Percentiles rank a stretch among this genome's conserved stretches.
Conservation (phyloP, 352 stramenopile genomes). For the Pythium aristosporum region DNA sequence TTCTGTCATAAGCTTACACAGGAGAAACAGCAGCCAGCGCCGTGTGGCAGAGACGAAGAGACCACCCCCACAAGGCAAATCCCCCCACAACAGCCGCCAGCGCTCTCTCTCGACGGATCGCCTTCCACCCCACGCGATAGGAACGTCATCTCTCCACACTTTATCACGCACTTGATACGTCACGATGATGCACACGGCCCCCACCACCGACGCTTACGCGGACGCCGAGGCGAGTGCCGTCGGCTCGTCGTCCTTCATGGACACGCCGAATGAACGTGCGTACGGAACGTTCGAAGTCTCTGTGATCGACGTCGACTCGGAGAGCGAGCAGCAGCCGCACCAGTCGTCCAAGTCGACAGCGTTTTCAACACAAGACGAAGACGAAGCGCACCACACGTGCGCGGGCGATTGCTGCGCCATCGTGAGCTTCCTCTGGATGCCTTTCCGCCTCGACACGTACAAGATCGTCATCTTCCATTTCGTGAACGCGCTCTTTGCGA, state of each 20-base stretch:
- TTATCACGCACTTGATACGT: neutral
- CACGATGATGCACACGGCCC: slow-evolving; percentile 11
- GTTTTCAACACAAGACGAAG: slow-evolving; percentile 12
- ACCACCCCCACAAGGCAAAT: neutral
- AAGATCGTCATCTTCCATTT: slow-evolving; percentile 56
- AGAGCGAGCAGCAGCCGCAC: slow-evolving; percentile 25
- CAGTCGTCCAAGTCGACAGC: slow-evolving; percentile 13
- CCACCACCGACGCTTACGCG: neutral
- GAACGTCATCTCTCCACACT: neutral
- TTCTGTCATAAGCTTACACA: neutral
- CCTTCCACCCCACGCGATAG: neutral
- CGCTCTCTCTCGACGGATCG: neutral
- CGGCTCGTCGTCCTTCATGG: slow-evolving; percentile 18
- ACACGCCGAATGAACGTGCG: slow-evolving; percentile 39
- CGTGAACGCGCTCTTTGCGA: slow-evolving; percentile 47
- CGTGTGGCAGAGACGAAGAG: neutral
- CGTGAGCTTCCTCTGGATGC: slow-evolving; percentile 48
- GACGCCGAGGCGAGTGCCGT: slow-evolving; percentile 4
- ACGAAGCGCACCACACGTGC: slow-evolving; percentile 18
- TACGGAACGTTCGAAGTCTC: slow-evolving; percentile 78
- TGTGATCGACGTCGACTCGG: slow-evolving; percentile 55
- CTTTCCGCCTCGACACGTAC: slow-evolving; percentile 58
- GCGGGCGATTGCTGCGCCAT: slow-evolving; percentile 49
- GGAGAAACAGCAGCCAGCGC: neutral
- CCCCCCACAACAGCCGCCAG: neutral